Conservation (phyloP, 306 rosid genomes). For the cucumber (Cucumis sativus) region DNA sequence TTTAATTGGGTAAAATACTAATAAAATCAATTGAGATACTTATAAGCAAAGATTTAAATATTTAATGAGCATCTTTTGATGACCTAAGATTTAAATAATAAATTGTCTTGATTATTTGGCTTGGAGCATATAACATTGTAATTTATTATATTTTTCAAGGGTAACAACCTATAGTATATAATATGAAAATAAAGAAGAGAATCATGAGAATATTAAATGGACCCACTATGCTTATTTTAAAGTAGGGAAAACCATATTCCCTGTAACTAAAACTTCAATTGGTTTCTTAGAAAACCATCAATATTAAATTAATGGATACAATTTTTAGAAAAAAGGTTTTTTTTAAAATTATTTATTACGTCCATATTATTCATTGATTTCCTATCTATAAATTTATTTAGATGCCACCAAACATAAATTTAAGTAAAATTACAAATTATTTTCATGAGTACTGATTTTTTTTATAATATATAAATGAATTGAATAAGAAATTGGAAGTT, state of each 20-base stretch:
- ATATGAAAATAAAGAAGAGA: not conserved
- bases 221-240: not conserved
- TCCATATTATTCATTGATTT: too few relatives aligned
- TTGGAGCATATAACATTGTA: not conserved
- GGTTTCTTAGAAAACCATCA: not conserved
- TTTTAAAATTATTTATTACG: not conserved
- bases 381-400: too few relatives aligned
- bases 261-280: not conserved
- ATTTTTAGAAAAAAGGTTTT: not conserved
- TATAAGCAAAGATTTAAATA: not conserved
- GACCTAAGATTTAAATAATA: not conserved
- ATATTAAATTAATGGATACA: not conserved
- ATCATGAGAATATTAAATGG: not conserved
- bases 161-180: not conserved
- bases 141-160: not conserved
- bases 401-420: too few relatives aligned
- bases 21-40: not conserved
- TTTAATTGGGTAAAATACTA: not conserved
- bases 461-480: too few relatives aligned
- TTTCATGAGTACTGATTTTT: too few relatives aligned
- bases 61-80: not conserved
- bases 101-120: not conserved
- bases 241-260: not conserved
- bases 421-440: too few relatives aligned
- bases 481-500: too few relatives aligned